A percentile compares a stretch with the other conserved stretches of the same genome.
phyloP scores from a whole-genome alignment of 176 grass and related monocot genomes.

The Oryza australiensis region DNA sequence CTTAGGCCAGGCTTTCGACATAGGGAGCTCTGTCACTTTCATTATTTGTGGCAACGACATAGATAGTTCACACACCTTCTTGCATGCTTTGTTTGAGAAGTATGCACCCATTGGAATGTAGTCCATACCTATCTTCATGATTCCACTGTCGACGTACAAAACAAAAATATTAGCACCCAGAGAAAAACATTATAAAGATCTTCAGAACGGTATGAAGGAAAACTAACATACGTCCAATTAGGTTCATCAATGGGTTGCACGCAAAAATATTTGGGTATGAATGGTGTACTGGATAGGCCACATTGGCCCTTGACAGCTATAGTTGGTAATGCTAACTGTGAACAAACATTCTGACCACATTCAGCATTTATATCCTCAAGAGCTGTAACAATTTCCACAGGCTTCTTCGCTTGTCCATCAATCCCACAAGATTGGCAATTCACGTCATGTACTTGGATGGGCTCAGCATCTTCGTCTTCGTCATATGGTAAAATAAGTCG shows the following conservation, averaged over 20 bases:
- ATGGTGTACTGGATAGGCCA: constrained; percentile 10
- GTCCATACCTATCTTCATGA: constrained; percentile 50
- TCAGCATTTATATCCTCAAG: neutral
- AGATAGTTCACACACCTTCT: constrained; percentile 51
- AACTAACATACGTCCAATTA: constrained; percentile 50
- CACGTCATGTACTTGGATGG: neutral
- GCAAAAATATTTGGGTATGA: constrained; percentile 26
- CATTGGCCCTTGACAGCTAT: neutral
- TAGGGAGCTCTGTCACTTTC: constrained; percentile 39
- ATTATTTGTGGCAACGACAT: constrained; percentile 52
- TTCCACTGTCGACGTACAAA: constrained; percentile 57
- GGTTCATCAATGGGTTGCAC: constrained; percentile 31
- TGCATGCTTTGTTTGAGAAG: constrained; percentile 58
- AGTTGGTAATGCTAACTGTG: constrained; percentile 21
- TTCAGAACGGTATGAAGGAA: constrained; percentile 5
- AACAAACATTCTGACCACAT: constrained; percentile 4
- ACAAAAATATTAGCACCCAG: constrained; percentile 6
- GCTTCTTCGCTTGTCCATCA: constrained; percentile 8
- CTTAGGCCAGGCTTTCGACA: constrained; percentile 58
- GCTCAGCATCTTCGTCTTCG: neutral
- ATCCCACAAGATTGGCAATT: neutral
- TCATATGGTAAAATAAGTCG: neutral
- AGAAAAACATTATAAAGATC: neutral
- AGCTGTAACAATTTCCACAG: neutral
- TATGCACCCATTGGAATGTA: constrained; percentile 61